These are phyloP conservation scores for Onygena corvina DNA, from an alignment of 2,329 filamentous ascomycete species.

Conservation along the genomic window DNA sequence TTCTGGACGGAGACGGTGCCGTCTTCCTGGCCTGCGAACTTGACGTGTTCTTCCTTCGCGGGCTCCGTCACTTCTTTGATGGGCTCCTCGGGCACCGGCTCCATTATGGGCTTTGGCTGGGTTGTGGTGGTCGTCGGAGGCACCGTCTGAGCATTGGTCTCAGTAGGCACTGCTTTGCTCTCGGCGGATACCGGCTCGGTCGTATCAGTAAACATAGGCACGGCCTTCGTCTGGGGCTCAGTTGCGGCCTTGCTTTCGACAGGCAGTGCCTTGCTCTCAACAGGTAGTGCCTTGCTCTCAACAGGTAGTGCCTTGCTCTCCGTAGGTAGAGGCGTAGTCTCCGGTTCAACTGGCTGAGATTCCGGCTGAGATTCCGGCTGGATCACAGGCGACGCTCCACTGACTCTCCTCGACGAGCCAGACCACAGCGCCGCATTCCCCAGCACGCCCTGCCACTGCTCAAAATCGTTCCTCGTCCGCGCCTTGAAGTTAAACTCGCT, in stretches of 20 bases:
- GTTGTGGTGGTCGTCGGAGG: neutral
- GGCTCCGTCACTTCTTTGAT: neutral
- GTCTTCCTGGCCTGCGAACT: slow-evolving; percentile 5
- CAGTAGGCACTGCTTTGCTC: neutral
- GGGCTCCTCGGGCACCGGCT: neutral
- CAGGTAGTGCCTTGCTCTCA: neutral
- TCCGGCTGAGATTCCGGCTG: neutral
- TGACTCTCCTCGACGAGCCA: neutral
- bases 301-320: neutral
- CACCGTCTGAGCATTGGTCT: no score
- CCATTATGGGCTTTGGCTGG: neutral
- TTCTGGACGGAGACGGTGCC: neutral
- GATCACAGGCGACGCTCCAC: neutral
- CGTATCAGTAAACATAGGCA: neutral
- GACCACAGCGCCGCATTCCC: neutral
- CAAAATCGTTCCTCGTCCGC: slow-evolving; percentile 63
- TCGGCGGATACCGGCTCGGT: neutral
- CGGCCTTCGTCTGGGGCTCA: neutral
- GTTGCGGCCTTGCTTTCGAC: neutral
- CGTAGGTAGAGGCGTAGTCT: neutral
- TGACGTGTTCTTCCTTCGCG: no score
- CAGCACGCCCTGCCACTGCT: slow-evolving; percentile 51
- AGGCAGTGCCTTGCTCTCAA: neutral
- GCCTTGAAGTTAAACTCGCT: slow-evolving; percentile 83
- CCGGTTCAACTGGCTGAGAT: no score